Percentiles rank a stretch among this genome's conserved stretches.
Conservation (phyloP, 441 rosid species). For the Bruguiera hainesii region DNA sequence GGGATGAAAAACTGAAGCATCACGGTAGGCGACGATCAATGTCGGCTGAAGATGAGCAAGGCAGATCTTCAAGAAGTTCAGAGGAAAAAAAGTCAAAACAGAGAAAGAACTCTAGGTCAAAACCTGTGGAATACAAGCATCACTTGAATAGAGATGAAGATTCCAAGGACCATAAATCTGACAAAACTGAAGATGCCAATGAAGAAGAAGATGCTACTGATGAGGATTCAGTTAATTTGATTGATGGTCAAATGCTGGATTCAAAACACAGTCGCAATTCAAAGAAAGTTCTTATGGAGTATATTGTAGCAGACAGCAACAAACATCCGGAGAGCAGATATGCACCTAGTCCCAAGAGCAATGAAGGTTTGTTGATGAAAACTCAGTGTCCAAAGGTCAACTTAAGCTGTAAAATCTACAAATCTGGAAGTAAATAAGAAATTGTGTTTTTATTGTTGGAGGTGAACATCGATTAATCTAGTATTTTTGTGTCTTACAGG, state of each 20-base stretch:
- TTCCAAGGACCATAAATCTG: slow-evolving; percentile 13
- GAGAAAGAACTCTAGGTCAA: slow-evolving; percentile 37
- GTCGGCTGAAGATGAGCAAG: slow-evolving; percentile 43
- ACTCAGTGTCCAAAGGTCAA: slow-evolving; percentile 15
- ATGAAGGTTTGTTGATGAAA: slow-evolving; percentile 20
- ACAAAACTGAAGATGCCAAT: slow-evolving; percentile 18
- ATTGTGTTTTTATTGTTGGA: slow-evolving; percentile 8
- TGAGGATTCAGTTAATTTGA: slow-evolving; percentile 18
- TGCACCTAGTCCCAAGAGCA: slow-evolving; percentile 8
- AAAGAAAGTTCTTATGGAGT: slow-evolving; percentile 22
- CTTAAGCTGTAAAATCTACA: slow-evolving; percentile 25
- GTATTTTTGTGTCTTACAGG: slow-evolving; percentile 29
- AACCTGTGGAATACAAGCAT: slow-evolving; percentile 34
- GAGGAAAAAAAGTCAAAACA: slow-evolving; percentile 38
- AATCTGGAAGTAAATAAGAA: neutral
- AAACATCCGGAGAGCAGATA: slow-evolving; percentile 19
- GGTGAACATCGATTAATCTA: slow-evolving; percentile 11
- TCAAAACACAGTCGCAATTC: slow-evolving; percentile 27
- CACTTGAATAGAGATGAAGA: slow-evolving; percentile 26
- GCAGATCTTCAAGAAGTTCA: slow-evolving; percentile 40
- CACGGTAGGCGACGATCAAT: slow-evolving; percentile 41
- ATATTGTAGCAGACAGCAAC: slow-evolving; percentile 19
- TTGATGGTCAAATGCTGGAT: slow-evolving; percentile 16
- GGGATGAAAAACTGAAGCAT: slow-evolving; percentile 48
- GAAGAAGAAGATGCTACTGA: slow-evolving; percentile 19